Base-by-base conservation (phyloP, 305 asterid genomes). In the Coffea humblotiana region DNA sequence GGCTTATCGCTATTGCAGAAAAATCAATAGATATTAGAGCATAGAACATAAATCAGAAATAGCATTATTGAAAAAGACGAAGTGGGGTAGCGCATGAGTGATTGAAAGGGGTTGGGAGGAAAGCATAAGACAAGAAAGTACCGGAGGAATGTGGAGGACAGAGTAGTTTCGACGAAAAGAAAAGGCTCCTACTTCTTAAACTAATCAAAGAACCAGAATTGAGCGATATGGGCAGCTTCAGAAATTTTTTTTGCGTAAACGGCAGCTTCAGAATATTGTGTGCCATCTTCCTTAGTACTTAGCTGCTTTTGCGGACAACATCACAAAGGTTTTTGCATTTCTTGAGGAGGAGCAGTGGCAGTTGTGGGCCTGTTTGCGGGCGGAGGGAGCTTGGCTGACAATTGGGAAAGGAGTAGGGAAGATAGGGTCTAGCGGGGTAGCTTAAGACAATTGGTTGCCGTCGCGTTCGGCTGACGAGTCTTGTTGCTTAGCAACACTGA, bases 151-250 rank as follows among this genome's bases (percentile, higher is more conserved):
- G 15, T 61, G 67, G 35, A 60, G 85, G 6, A 60, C 52, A 76
- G 75, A 75, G 47, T 12, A 47, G 78, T 85, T 85, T 85, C 78
- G 88, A 77, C 68, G 88, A 78, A 84, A 79, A 88, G 76, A 82
- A 70, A 69, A 77, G 48, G 84, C 78, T 72, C 83, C 76, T 61
- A n/a, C 35, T 64, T 76, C 76, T 85, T 49, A 83, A 83, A 79
- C 76, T 58, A 47, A 79, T 52, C 47, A 75, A 81, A 76, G 80
- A 83, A 56, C 73, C 80, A 71, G 65, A 76, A 84, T 49, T 80
- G 71, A 89, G 88, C 67, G 90, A 88, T 18, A 86, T 18, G 67
- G 90, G 87, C 68, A 80, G 76, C 89, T 78, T 87, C 86, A 91
- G 82, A 83, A 88, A 75, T 83, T 82, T 89, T 82, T 82, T 40